Base-by-base conservation (phyloP, 202 grass and related monocot genomes). In the Dendrocalamus latiflorus region DNA sequence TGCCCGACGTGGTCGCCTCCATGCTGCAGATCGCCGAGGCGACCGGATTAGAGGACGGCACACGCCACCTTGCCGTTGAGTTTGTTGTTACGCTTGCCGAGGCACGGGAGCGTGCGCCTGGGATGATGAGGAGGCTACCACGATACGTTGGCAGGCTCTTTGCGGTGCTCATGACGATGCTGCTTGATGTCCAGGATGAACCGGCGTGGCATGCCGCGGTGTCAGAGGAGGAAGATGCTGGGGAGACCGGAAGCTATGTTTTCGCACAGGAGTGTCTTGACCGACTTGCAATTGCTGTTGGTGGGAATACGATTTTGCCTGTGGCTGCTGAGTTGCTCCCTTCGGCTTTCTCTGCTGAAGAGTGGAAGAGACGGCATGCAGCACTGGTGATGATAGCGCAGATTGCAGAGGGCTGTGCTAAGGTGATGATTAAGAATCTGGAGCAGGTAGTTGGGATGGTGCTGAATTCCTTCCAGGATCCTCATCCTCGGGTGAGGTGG, bases 21-120 rank as follows among this genome's bases (percentile, higher is more conserved):
- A 88, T 93, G 87, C 75, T 97, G 58, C 85, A 87, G 55, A 91
- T 94, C 54, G 89, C 86, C 0, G 87, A 86, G 76, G 89, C 84
- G 5, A 67, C 84, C 4, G 81, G 73, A 10, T 37, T 94, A 24
- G 87, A 97, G 82, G 91, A 97, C 0, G 94, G 91, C 55, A 97
- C 89, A 1, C 89, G 85, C 64, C 89, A 91, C 85, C 89, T 97
- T 24, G 89, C 91, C 2, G 85, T 97, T 2, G 94, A 97, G 68
- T 93, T 97, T 56, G 88, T 94, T n/a, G 78, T 97, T 11, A 97
- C 91, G 0, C 94, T 97, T 45, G 91, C 89, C 0, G 94, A 97
- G 57, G 94, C 89, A 2, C 68, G 82, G 56, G 91, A 94, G 70
- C 89, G 87, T 5, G 87, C 91, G 0, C 87, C 91, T 0, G 94